phyloP scores from a whole-genome alignment of 257 asterid species.

The Solanum pimpinellifolium region DNA sequence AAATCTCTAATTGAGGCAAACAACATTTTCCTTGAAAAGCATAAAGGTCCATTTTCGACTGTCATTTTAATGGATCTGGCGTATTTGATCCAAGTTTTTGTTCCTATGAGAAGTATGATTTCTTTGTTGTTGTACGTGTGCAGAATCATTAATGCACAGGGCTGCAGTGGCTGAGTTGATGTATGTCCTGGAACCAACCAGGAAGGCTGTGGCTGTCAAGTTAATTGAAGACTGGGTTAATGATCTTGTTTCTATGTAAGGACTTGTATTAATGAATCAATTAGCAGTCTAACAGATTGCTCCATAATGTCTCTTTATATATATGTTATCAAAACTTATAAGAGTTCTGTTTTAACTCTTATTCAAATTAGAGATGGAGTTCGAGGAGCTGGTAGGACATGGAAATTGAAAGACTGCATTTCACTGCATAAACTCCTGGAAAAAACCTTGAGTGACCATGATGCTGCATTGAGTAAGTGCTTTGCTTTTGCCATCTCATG shows the following conservation, averaged over 20 bases:
- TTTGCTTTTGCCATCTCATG: background rate
- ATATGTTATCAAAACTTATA: background rate
- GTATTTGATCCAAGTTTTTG: background rate
- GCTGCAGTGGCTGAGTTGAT: conserved; percentile 92
- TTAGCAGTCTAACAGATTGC: background rate
- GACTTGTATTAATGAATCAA: conserved; percentile 2
- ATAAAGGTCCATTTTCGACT: conserved; percentile 38
- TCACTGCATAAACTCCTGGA: conserved; percentile 57
- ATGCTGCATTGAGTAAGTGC: conserved; percentile 72
- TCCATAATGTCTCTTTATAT: background rate
- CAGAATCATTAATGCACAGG: conserved; percentile 79
- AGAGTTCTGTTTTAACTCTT: conserved; percentile 1
- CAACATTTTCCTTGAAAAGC: conserved; percentile 57
- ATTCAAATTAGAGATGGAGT: conserved; percentile 42
- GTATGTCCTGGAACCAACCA: conserved; percentile 66
- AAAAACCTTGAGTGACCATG: conserved; percentile 38
- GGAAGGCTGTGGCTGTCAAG: conserved; percentile 56
- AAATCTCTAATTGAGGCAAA: conserved; percentile 79
- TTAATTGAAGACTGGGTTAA: conserved; percentile 65
- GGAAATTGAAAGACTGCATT: conserved; percentile 66
- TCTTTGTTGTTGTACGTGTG: conserved; percentile 6
- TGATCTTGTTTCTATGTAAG: conserved; percentile 43
- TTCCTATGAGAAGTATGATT: background rate
- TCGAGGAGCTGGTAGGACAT: conserved; percentile 21
- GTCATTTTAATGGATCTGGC: background rate